Base-by-base conservation (phyloP, 257 asterid species). In the Salvia miltiorrhiza region DNA sequence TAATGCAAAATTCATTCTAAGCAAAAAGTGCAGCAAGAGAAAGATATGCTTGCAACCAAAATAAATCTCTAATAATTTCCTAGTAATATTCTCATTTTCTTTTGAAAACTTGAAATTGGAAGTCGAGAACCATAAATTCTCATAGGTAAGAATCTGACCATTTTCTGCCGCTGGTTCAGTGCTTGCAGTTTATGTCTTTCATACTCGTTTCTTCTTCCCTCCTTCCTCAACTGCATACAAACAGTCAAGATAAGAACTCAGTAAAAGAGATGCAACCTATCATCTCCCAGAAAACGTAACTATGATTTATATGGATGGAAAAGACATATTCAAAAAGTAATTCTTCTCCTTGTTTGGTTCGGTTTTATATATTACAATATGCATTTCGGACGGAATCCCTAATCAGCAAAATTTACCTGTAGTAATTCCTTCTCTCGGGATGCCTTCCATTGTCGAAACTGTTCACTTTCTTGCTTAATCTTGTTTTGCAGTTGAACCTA, bases 381-480 rank as follows among this genome's bases (percentile, higher is more conserved):
- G 9, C 43, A 7, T 3, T 60, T 32, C 35, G 17, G 13, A 28
- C 49, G 37, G 47, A 60, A 39, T 55, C 6, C 14, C 17, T 61
- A 30, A 41, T 72, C 54, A 57, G 56, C 28, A 64, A 73, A 72
- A 61, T 49, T 8, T 72, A 89, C 97, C 98, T 94, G 98, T 71
- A 94, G 75, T 65, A 94, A 75, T 77, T 94, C 99, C 82, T 94
- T 94, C 79, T 94, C 99, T 53, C 98, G 84, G 49, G 95, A 94
- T 65, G 97, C 98, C 79, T 91, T 94, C 99, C 99, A 94, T 53
- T 85, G 98, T 45, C 99, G 89, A 76, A 94, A 94, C 71, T 94
- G 98, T 76, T 94, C 99, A 39, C 98, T 89, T 85, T 94, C 98
- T 79, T 89, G 99, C 80, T 94, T 94, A 58, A 94, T 94, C 83